A percentile compares a stretch with the other conserved stretches of the same genome.
Conservation (phyloP, 495 filamentous ascomycete species). For the Aspergillus baeticus region DNA sequence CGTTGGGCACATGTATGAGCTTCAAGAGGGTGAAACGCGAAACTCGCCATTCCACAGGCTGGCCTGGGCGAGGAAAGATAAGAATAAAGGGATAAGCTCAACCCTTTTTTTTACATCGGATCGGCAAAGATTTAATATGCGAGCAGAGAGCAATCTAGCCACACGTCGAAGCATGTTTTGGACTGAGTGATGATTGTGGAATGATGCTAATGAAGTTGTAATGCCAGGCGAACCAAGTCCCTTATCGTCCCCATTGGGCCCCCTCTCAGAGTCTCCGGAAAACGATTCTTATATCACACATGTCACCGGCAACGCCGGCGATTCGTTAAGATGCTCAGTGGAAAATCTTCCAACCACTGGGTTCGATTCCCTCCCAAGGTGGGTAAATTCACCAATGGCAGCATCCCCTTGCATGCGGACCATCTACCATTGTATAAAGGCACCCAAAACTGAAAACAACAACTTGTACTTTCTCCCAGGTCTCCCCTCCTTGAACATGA, state of each 20-base stretch:
- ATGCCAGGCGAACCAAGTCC: conserved; percentile 45
- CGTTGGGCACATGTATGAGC: not conserved
- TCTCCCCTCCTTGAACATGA: conserved; percentile 62
- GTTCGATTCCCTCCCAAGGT: conserved; percentile 47
- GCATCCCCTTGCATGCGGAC: conserved; percentile 21
- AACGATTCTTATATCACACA: conserved; percentile 53
- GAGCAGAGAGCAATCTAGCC: conserved; percentile 6
- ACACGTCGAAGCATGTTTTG: conserved; percentile 10
- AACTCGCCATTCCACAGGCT: not conserved
- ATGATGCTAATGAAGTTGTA: conserved; percentile 3
- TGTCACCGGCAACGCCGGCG: conserved; percentile 46
- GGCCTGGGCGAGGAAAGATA: not conserved
- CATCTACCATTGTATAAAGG: conserved; percentile 9
- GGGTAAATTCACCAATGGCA: conserved; percentile 15
- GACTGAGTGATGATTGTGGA: conserved; percentile 1
- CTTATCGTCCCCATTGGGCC: conserved; percentile 45
- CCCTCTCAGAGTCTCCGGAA: conserved; percentile 43
- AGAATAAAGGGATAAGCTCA: conserved; percentile 10
- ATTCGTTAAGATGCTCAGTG: conserved; percentile 40
- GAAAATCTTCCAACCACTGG: conserved; percentile 38
- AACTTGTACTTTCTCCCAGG: conserved; percentile 60
- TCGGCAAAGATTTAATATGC: too few relatives aligned
- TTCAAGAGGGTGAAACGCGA: not conserved
- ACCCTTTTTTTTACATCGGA: too few relatives aligned
- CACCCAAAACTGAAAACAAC: conserved; percentile 57